Evolutionary conservation across 306 rosid species (phyloP).

Genomic region (Prunus salicina): DNA sequence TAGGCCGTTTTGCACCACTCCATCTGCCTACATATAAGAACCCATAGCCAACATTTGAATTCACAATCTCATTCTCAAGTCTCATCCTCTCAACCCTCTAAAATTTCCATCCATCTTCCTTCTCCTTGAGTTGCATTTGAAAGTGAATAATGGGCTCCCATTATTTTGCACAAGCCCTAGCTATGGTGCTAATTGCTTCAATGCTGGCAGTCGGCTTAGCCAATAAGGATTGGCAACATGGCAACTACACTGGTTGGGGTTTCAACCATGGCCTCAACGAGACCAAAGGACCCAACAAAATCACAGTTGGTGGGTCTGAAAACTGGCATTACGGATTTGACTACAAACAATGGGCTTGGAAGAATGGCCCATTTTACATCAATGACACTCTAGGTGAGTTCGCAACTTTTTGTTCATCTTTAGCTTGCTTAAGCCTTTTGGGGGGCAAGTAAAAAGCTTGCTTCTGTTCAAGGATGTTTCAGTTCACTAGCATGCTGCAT

Average conservation of each 20-base stretch:
- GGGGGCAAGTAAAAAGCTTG: too few relatives aligned
- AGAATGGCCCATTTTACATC: slow-evolving; percentile 48
- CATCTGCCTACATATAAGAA: slow-evolving; percentile 19
- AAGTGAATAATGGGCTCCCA: slow-evolving; percentile 24
- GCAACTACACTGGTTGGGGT: slow-evolving; percentile 23
- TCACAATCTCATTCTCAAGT: background rate
- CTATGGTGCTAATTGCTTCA: slow-evolving; percentile 20
- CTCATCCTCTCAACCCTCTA: background rate
- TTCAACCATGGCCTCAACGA: background rate
- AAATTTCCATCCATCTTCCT: background rate
- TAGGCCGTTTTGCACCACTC: slow-evolving; percentile 33
- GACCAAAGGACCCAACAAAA: slow-evolving; percentile 19
- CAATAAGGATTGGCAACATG: slow-evolving; percentile 41
- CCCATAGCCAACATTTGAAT: background rate
- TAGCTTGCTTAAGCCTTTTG: too few relatives aligned
- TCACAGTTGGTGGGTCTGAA: slow-evolving; percentile 53
- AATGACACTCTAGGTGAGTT: slow-evolving; percentile 58
- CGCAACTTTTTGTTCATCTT: background rate
- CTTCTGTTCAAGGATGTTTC: too few relatives aligned
- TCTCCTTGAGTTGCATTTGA: background rate
- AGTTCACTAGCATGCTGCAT: too few relatives aligned
- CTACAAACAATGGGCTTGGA: slow-evolving; percentile 56
- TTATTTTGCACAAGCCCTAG: background rate
- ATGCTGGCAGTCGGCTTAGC: slow-evolving; percentile 30
- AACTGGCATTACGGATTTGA: slow-evolving; percentile 52